Evolutionary conservation across 768 basidiomycete species (phyloP), one percentile per base, ranked within the genome.

Genomic region (Leccinellum albellum): DNA sequence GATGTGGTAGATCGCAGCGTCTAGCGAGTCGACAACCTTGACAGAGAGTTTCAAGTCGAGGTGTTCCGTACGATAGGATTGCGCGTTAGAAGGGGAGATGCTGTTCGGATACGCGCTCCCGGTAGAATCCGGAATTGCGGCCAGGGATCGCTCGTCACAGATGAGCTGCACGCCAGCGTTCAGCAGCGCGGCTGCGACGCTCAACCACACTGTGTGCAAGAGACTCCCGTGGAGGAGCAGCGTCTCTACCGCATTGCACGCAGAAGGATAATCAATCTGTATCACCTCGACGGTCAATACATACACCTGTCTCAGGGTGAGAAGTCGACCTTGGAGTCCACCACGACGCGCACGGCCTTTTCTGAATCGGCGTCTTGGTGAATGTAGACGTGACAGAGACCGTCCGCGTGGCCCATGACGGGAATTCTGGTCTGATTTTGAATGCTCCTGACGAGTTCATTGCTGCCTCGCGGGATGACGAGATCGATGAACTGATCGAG

Each of bases 321-420:
- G 20, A 14, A 37, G 14, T 61, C 76, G 31, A 94, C 96, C 81
- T 99, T 99, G 26, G 94, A 88, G 69, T 99, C 97, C 4, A 96
- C 75, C 0, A 87, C 85, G 6, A 99, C 78, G 21, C 93, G 79
- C 40, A 87, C 75, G 0, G 95, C 93, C 70, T 94, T 98, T 56
- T 85, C 81, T 37, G 76, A 64, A 62, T 89, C 83, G 0, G 95
- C 95, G 28, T 79, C 77, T 63, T 89, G 86, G 71, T 99, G 96
- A 6, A 99, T 74, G 70, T 87, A 98, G 6, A 97, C 84, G 20
- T 86, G 83, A 71, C 97, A 99, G 9, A 98, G 75, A 2, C 97
- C 97, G 72, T 99, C 97, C 7, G 97, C 95, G 67, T 99, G 97
- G 1, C 97, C 97, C 94, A 99, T 98, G 45, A 99, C 97, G 2